Evolutionary conservation across 129 eudicot genomes (phyloP), one percentile per base, ranked within the genome.

Genomic region (Deinandra increscens): DNA sequence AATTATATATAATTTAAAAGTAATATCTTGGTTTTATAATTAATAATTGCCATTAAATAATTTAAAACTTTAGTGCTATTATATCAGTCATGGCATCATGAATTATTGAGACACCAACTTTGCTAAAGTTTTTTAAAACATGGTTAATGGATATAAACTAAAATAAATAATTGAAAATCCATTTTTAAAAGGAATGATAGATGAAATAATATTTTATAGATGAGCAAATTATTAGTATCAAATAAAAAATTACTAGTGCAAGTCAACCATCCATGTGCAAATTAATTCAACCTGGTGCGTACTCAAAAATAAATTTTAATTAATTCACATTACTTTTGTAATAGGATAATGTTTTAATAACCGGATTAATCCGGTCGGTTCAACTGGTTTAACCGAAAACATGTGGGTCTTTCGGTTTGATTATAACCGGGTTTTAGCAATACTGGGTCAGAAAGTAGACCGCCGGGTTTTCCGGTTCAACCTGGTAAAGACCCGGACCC

Each of bases 191-290:
- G 3, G 33, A 26, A 43, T 13, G 12, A 29, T 12, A 23, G 38
- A 58, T 14, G 9, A 29, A 29, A 29, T 6, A 29, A 5, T 58
- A 43, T 44, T 44, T 11, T 53, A 17, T 29, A 26, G 64, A 50
- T 41, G 42, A 12, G 37, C 46, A 39, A 29, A 74, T 29, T 22
- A 29, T 74, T 66, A 26, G 8, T 7, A 12, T 41, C 8, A 37
- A 29, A 53, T 54, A 74, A 42, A 43, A 64, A 58, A 20, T 29
- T 41, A 53, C 45, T 51, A 41, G 46, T 63, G 31, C 9, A 66
- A 55, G 79, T 75, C 79, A 75, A 75, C 73, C 41, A 13, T 34
- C 79, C 79, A 75, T 66, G 74, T 75, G 74, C 59, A 66, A 44
- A 34, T 56, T 66, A 66, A 39, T 75, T 68, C 68, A 67, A 42